phyloP scores from a whole-genome alignment of 2,329 filamentous ascomycete species.

The Fusarium kyushuense region DNA sequence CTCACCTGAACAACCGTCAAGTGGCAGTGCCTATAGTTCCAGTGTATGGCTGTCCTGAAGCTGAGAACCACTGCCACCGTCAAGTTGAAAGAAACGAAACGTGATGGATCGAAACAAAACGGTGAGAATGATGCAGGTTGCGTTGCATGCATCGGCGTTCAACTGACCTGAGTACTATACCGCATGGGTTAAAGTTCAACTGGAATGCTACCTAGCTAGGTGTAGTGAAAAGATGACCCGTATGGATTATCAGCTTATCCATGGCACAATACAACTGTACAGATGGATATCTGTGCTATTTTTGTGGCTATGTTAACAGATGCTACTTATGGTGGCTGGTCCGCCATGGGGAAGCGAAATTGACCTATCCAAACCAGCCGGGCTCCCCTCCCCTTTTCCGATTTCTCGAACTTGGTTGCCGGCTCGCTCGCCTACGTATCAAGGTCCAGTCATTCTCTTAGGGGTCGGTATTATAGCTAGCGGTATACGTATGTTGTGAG shows the following conservation, averaged over 20 bases:
- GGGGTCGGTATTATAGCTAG: not conserved
- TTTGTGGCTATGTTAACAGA: constrained; percentile 15
- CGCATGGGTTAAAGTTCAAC: not conserved
- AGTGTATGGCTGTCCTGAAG: constrained; percentile 32
- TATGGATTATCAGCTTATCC: not conserved
- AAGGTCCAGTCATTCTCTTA: not conserved
- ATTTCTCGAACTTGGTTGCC: no score
- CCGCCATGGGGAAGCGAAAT: constrained; percentile 45
- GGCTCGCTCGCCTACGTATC: not conserved
- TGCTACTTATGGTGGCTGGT: constrained; percentile 34
- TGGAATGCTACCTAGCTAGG: not conserved
- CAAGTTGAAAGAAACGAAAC: constrained; percentile 29
- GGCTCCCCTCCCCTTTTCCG: constrained; percentile 24
- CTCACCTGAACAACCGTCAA: constrained; percentile 25
- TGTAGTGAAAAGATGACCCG: not conserved
- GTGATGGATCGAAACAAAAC: constrained; percentile 33
- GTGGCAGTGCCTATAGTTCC: constrained; percentile 1
- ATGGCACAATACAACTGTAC: no score
- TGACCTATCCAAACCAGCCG: constrained; percentile 7
- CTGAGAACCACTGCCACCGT: constrained; percentile 25
- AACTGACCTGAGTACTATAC: not conserved
- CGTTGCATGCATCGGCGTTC: constrained; percentile 17
- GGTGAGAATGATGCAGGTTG: constrained; percentile 19
- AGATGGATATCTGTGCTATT: constrained; percentile 1
- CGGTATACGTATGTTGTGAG: not conserved